A percentile compares a stretch with the other conserved stretches of the same genome.
Conservation (phyloP, 371 early-diverging fungal species). For the Syncephalastrum monosporum region DNA sequence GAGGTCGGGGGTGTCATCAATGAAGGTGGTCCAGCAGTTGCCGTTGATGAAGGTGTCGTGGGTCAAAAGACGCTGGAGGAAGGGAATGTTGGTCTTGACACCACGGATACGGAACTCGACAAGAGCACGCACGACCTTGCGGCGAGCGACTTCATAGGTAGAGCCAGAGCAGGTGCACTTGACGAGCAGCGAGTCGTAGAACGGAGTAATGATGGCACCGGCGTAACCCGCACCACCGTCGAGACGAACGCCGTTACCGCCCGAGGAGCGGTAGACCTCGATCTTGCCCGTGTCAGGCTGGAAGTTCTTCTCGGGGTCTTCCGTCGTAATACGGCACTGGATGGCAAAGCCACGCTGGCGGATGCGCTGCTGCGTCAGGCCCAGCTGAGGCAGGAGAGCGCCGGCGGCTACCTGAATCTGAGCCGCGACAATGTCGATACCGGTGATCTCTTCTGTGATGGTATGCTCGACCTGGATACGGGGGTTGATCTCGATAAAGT, state of each 20-base stretch:
- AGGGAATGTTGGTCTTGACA: slow-evolving; percentile 94
- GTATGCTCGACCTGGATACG: slow-evolving; percentile 93
- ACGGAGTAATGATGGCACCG: slow-evolving; percentile 92
- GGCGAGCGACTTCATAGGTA: slow-evolving; percentile 84
- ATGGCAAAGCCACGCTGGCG: slow-evolving; percentile 85
- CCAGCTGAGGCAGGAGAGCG: slow-evolving; percentile 73
- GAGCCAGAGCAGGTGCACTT: slow-evolving; percentile 89
- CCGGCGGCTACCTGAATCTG: slow-evolving; percentile 94
- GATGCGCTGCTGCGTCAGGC: slow-evolving; percentile 82
- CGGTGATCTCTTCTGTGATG: slow-evolving; percentile 93
- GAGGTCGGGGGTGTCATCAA: slow-evolving; percentile 92
- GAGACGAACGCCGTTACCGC: slow-evolving; percentile 88
- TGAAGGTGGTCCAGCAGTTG: slow-evolving; percentile 94
- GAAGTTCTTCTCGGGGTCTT: slow-evolving; percentile 86
- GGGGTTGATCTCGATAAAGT: slow-evolving; percentile 97
- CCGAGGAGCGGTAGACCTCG: slow-evolving; percentile 86
- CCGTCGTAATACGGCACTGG: slow-evolving; percentile 95
- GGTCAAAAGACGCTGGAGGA: slow-evolving; percentile 83
- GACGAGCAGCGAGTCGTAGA: slow-evolving; percentile 95
- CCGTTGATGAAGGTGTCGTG: slow-evolving; percentile 77
- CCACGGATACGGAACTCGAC: slow-evolving; percentile 95
- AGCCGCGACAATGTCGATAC: slow-evolving; percentile 89
- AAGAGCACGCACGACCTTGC: slow-evolving; percentile 84
- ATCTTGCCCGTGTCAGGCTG: slow-evolving; percentile 95
- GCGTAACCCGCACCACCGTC: slow-evolving; percentile 89